Evolutionary conservation across 2,329 filamentous ascomycete genomes (phyloP).

Genomic region (Ophiostoma sp.): DNA sequence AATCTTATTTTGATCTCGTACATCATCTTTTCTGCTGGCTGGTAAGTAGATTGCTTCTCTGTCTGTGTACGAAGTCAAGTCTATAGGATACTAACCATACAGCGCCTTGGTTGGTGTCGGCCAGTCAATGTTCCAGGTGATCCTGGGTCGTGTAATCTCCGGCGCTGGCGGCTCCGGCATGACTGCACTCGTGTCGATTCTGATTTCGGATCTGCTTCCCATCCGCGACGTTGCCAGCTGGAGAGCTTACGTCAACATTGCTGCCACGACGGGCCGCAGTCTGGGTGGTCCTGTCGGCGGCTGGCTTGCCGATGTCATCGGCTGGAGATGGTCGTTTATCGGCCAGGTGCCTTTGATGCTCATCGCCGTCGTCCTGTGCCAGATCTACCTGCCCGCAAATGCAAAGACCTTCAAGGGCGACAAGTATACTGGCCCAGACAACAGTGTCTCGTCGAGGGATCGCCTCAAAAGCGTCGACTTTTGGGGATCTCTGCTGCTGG

Average conservation of each 20-base stretch:
- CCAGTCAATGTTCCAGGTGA: slow-evolving; percentile 44
- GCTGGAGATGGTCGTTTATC: slow-evolving; percentile 62
- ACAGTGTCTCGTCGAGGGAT: slow-evolving; percentile 21
- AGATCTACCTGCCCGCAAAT: slow-evolving; percentile 35
- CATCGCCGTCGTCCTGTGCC: slow-evolving; percentile 42
- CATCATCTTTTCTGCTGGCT: slow-evolving; percentile 44
- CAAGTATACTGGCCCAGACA: slow-evolving; percentile 26
- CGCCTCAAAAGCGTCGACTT: slow-evolving; percentile 55
- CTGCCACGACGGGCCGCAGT: slow-evolving; percentile 47
- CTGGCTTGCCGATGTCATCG: slow-evolving; percentile 55
- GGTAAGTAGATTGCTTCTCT: slow-evolving; percentile 36
- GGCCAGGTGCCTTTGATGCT: slow-evolving; percentile 53
- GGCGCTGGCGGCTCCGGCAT: slow-evolving; percentile 50
- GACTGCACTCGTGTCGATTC: slow-evolving; percentile 45
- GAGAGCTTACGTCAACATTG: slow-evolving; percentile 50
- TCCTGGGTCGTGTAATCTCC: slow-evolving; percentile 48
- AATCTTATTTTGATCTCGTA: slow-evolving; percentile 46
- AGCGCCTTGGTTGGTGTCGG: slow-evolving; percentile 40
- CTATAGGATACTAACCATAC: background rate
- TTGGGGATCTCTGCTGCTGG: slow-evolving; percentile 46
- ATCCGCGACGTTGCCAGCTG: slow-evolving; percentile 49
- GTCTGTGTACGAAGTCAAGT: no score
- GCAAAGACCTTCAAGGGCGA: slow-evolving; percentile 23
- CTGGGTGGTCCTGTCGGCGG: slow-evolving; percentile 55
- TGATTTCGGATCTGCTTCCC: slow-evolving; percentile 52